Base-by-base conservation (phyloP, 2,329 filamentous ascomycete species). In the Chrysoporthe cubensis region DNA sequence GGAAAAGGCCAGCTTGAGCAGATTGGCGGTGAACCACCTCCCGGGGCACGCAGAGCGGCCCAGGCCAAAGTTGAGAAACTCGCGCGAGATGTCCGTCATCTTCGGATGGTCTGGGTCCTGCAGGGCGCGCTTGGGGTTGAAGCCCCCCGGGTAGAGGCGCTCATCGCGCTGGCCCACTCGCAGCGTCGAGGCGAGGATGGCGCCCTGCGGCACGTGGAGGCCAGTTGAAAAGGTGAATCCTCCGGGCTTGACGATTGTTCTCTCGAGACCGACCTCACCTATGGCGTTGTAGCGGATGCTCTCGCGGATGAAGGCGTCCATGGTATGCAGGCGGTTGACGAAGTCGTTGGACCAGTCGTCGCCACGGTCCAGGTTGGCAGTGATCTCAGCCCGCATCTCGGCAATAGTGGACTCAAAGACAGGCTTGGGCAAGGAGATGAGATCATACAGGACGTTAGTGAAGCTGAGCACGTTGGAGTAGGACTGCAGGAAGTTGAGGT, bases 241-340 rank as follows among this genome's bases (percentile, higher is more conserved):
- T 14, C 59, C 59, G 16, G 40, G 40, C 59, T 61, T 61, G 11
- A 44, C 59, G 32, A 61, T 48, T 3, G n/a, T 18, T 32, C 59
- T 44, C 40, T 61, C 59, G 9, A 61, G 59, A 1, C 59, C 59
- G 6, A 48, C 44, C 59, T 61, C 59, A 16, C 59, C 59, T 4
- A 61, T 61, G 42, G 59, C 42, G 11, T 61, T 61, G 40, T 61
- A 61, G 42, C 59, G 59, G 44, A 61, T 61, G 59, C 59, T 61
- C 40, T 61, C 59, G 40, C 59, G 59, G 26, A 61, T 61, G n/a
- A 61, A 61, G 40, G 59, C 40, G 40, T 61, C 59, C 40, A 61
- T 61, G 3, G 44, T 32, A 8, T 61, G 13, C 2, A 61, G 40
- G 11, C 59, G 21, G 21, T 61, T 44, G 7, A 26, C 21, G n/a